phyloP scores from a whole-genome alignment of 441 rosid genomes.

The Gossypium davidsonii region DNA sequence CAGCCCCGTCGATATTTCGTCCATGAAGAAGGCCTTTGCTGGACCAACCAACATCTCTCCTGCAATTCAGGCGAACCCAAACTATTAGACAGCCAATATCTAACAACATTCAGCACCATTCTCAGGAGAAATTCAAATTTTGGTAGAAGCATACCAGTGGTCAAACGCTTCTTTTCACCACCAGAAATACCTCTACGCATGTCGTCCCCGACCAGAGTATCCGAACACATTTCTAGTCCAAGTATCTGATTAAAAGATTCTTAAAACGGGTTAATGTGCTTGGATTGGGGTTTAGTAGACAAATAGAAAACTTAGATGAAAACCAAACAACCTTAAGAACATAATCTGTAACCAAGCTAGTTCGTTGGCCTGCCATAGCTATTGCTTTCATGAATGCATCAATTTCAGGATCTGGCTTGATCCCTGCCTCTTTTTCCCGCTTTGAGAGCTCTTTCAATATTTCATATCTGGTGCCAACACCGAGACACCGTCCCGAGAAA shows the following conservation, averaged over 20 bases:
- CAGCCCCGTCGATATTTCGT: constrained; percentile 86
- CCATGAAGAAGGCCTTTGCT: constrained; percentile 79
- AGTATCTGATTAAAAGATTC: constrained; percentile 46
- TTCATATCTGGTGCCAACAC: constrained; percentile 79
- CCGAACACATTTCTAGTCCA: constrained; percentile 82
- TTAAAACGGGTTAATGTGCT: background rate
- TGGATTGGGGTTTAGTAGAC: background rate
- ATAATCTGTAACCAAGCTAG: constrained; percentile 79
- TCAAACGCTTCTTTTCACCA: constrained; percentile 81
- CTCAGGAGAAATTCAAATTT: background rate
- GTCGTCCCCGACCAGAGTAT: constrained; percentile 65
- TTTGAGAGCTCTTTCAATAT: constrained; percentile 57
- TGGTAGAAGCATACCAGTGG: constrained; percentile 49
- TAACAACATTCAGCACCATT: background rate
- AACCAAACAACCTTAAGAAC: constrained; percentile 63
- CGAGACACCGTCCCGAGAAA: constrained; percentile 82
- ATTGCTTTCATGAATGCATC: constrained; percentile 93
- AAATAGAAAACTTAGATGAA: background rate
- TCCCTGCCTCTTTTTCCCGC: constrained; percentile 66
- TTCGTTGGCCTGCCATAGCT: constrained; percentile 62
- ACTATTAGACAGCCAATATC: constrained; percentile 4
- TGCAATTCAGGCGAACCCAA: constrained; percentile 26
- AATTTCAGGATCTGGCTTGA: constrained; percentile 78
- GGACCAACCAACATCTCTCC: constrained; percentile 96
- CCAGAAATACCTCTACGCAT: constrained; percentile 91